Base-by-base conservation (phyloP, 1,284 basidiomycete genomes). In the Boletus mariae region DNA sequence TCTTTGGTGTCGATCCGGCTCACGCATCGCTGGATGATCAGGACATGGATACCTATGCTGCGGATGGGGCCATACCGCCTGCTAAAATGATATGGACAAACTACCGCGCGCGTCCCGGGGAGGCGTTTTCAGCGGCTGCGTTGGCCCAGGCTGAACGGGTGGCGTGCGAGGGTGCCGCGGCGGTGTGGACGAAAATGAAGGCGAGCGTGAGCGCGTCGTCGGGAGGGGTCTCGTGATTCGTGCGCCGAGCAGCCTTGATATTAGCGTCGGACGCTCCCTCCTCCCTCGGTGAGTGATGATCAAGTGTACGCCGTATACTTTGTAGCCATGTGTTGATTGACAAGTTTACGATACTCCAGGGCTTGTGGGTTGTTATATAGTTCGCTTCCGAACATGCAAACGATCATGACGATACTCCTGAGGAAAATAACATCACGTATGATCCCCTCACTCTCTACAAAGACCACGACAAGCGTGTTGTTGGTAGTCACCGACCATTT, bases 171-270 rank as follows among this genome's bases (percentile, higher is more conserved):
- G 80, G 76, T 3, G 81, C 82, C 0, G 55, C 58, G 12, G 57
- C 59, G 5, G 74, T 87, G 4, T 83, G 80, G 75, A 57, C 56
- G 40, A 62, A 63, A 15, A 74, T 85, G 62, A 82, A 79, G 65
- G 59, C 69, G 40, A 75, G 73, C 55, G 49, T 82, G 12, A 59
- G 40, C 11, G 13, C 23, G 12, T 42, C 23, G 7, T 42, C 2
- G 40, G 40, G 5, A 32, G 32, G 32, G 12, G 32, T 32, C 4
- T 12, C 11, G 31, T 32, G 31, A 32, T 32, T 12, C 31, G 11
- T 32, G 31, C 9, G 3, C 2, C 31, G 31, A 31, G 31, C 10
- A 20, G 17, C 17, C 17, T 20, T 29, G 28, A 29, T 9, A 9
- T 29, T 35, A 6, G 34, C 15, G 15, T 35, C 15, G 13, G 15